Conservation (phyloP, 2,329 filamentous ascomycete genomes). For the Ceratocystis colombiana region DNA sequence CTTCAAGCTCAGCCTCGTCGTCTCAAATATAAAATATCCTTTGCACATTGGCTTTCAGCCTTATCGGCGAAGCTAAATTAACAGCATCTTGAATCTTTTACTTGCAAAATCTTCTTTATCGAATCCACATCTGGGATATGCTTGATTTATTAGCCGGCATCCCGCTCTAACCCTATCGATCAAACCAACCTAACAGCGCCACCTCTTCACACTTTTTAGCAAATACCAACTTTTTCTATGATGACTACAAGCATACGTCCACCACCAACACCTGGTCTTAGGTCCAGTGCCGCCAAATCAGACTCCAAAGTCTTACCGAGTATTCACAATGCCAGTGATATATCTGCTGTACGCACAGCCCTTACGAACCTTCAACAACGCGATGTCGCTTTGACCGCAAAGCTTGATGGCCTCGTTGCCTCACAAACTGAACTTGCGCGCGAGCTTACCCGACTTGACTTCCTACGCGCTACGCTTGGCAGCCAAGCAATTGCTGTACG, state of each 20-base stretch:
- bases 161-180: neutral
- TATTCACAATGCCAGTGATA: conserved; percentile 61
- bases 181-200: neutral
- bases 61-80: neutral
- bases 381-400: conserved; percentile 62
- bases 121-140: no score
- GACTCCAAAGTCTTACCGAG: conserved; percentile 29
- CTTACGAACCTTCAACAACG: conserved; percentile 65
- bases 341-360: conserved; percentile 68
- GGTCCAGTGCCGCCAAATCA: conserved; percentile 23
- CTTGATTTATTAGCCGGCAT: neutral
- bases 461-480: conserved; percentile 78
- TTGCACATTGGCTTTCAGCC: neutral
- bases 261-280: conserved; percentile 23
- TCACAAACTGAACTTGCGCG: conserved; percentile 80
- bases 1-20: conserved; percentile 7
- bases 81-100: neutral
- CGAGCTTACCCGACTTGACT: conserved; percentile 76
- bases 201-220: conserved; percentile 16
- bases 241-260: conserved; percentile 19
- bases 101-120: neutral
- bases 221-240: conserved; percentile 21
- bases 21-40: neutral
- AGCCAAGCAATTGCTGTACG: conserved; percentile 77
- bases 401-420: conserved; percentile 64